phyloP scores from a whole-genome alignment of 768 basidiomycete species.

The Pisolithus albus region DNA sequence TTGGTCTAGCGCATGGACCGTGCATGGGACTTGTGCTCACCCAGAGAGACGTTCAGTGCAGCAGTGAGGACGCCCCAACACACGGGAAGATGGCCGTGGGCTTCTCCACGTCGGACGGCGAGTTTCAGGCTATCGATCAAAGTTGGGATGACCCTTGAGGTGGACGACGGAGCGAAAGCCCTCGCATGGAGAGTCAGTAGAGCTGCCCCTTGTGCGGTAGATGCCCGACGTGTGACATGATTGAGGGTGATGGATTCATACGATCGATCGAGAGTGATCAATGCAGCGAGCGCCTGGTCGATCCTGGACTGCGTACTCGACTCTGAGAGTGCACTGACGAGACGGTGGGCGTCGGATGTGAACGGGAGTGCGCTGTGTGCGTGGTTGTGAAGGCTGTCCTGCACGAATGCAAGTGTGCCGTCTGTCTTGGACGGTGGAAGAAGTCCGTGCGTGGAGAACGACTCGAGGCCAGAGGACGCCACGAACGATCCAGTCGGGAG shows the following conservation, averaged over 20 bases:
- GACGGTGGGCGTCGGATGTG: slow-evolving; percentile 61
- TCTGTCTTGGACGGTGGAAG: slow-evolving; percentile 26
- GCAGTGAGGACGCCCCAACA: slow-evolving; percentile 88
- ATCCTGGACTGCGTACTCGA: slow-evolving; percentile 1
- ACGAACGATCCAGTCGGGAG: slow-evolving; percentile 97
- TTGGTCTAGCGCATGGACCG: not conserved
- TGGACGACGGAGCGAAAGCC: slow-evolving; percentile 58
- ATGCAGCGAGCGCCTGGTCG: slow-evolving; percentile 30
- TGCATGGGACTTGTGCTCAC: slow-evolving; percentile 34
- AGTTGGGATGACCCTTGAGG: slow-evolving; percentile 13
- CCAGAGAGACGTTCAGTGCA: slow-evolving; percentile 63
- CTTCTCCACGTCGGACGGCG: slow-evolving; percentile 53
- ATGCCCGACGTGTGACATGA: slow-evolving; percentile 81
- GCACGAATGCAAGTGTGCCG: slow-evolving; percentile 52
- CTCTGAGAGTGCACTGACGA: slow-evolving; percentile 20
- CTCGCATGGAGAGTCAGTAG: slow-evolving; percentile 83
- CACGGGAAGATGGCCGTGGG: slow-evolving; percentile 77
- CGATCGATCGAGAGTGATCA: slow-evolving; percentile 59
- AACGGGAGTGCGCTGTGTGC: slow-evolving; percentile 72
- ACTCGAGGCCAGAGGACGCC: slow-evolving; percentile 89
- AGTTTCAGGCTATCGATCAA: slow-evolving; percentile 68
- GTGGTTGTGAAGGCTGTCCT: slow-evolving; percentile 71
- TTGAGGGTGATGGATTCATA: slow-evolving; percentile 88
- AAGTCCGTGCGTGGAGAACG: slow-evolving; percentile 83
- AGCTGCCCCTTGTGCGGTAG: slow-evolving; percentile 87